Evolutionary conservation across 495 filamentous ascomycete species (phyloP).

Genomic region (Tetracladium setigerum): DNA sequence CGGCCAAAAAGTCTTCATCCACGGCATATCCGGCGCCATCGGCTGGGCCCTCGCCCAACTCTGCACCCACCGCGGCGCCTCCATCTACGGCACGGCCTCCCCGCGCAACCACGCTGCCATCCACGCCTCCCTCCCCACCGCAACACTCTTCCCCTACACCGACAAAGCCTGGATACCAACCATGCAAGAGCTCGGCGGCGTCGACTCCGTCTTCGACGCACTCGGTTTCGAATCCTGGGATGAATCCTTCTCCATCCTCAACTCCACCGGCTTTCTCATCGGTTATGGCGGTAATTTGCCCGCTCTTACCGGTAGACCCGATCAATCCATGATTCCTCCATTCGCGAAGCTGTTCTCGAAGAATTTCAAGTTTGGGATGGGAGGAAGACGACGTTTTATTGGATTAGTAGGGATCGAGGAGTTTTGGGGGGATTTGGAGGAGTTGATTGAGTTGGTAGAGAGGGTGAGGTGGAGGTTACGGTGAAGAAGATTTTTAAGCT

Average conservation of each 20-base stretch:
- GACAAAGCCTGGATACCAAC: slow-evolving; percentile 35
- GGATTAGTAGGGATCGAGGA: slow-evolving; percentile 25
- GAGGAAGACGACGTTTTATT: slow-evolving; percentile 29
- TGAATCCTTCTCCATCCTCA: slow-evolving; percentile 33
- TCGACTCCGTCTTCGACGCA: slow-evolving; percentile 34
- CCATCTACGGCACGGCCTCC: slow-evolving; percentile 35
- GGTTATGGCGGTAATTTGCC: slow-evolving; percentile 22
- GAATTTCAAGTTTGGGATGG: slow-evolving; percentile 18
- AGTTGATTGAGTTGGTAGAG: slow-evolving; percentile 26
- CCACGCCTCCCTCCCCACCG: slow-evolving; percentile 14
- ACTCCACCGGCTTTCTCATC: slow-evolving; percentile 5
- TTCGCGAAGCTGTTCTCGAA: slow-evolving; percentile 22
- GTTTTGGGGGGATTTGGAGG: slow-evolving; percentile 23
- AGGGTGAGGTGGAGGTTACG: slow-evolving; percentile 28
- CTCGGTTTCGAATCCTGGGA: slow-evolving; percentile 39
- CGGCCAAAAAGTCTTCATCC: slow-evolving; percentile 36
- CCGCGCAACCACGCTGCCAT: slow-evolving; percentile 30
- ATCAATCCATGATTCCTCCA: slow-evolving; percentile 7
- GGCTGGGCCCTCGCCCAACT: slow-evolving; percentile 29
- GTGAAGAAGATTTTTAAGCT: slow-evolving; percentile 34
- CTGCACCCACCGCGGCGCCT: slow-evolving; percentile 27
- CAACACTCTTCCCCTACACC: slow-evolving; percentile 31
- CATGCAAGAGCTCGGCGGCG: slow-evolving; percentile 33
- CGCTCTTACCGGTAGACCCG: slow-evolving; percentile 6
- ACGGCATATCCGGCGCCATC: slow-evolving; percentile 36